Base-by-base conservation (phyloP, 1,284 basidiomycete species). In the Sporisorium scitamineum region DNA sequence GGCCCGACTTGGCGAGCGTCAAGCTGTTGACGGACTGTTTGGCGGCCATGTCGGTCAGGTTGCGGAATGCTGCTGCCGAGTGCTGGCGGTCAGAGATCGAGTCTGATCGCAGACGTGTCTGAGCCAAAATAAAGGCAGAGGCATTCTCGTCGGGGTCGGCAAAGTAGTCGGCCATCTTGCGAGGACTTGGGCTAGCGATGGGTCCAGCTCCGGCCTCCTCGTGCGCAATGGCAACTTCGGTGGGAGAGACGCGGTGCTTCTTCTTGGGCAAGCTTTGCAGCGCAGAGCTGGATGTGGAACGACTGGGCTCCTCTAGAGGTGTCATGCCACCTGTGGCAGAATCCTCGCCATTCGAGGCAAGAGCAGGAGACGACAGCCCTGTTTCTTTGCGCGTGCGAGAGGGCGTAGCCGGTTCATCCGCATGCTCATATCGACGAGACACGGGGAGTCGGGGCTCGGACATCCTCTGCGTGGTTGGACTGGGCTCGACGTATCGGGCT, bases 141-240 rank as follows among this genome's bases (percentile, higher is more conserved):
- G 32, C 56, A 5, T 24, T 11, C 20, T 52, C 26, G 10, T 52
- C 37, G 14, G 53, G 18, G 22, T 51, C 13, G 2, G 70, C 54
- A 47, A 75, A 70, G 52, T 70, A 75, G 57, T 70, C 66, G 32
- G 55, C 41, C 61, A 67, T 60, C 47, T 76, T 76, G 48, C 64
- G 60, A 18, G 73, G 73, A 41, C 68, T 71, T 1, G 73, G 73
- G 44, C 64, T 71, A 6, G 60, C 73, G 11, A 64, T 57, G 29
- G 73, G 73, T 5, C 73, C 73, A 20, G 73, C 68, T n/a, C 68
- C 73, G 5, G 73, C 73, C 53, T 70, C 68, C 50, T 76, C 73
- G 54, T 76, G 73, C 7, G 73, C 73, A n/a, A 76, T 71, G 47
- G 73, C 73, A 34, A 76, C 58, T 52, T 76, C 73, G 22, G 51